Base-by-base conservation (phyloP, 1,284 basidiomycete species). In the Melampsora allii-populina region DNA sequence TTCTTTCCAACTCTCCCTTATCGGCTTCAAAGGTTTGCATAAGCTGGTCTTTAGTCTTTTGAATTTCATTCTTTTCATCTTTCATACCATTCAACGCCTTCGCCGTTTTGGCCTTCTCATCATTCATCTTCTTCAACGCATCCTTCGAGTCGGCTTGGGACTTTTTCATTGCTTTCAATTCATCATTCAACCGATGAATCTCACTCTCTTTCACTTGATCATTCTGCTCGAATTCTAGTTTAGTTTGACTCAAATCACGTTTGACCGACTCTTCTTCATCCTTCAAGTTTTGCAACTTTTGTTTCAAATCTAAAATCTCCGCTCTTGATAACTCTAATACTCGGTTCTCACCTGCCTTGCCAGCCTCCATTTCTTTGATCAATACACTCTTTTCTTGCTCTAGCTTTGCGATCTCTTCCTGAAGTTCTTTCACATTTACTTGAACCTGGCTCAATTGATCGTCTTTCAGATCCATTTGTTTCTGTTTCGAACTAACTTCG, bases 351-450 rank as follows among this genome's bases (percentile, higher is more conserved):
- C 69, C 69, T 45, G 63, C 69, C 21, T 73, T 73, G 3, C 69
- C 69, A 29, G 45, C 69, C 58, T 73, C 69, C 69, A 73, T 73
- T 42, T 73, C 63, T 27, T 73, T 73, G 39, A 73, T 73, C 33
- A 73, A 21, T 42, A 56, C 61, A 31, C 63, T 73, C 56, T 73
- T 73, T 63, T 73, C 69, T 36, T 31, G 61, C 53, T 73, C 69
- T 24, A 73, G 53, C 7, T 63, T 39, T 29, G 45, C 39, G 14
- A 73, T 66, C 29, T 73, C 69, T 60, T 73, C 61, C 53, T 63
- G 45, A 21, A 73, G 46, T 56, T 73, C 69, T 21, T 48, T 56
- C 5, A 48, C 36, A 27, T 59, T 31, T 29, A 33, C 46, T 58
- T 64, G 48, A 4, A 39, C 24, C 45, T 73, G 63, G 56, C 42